These are phyloP conservation scores for Jaenimonas drosophilae DNA, from an alignment of 208 protist species.

Conservation along the genomic window DNA sequence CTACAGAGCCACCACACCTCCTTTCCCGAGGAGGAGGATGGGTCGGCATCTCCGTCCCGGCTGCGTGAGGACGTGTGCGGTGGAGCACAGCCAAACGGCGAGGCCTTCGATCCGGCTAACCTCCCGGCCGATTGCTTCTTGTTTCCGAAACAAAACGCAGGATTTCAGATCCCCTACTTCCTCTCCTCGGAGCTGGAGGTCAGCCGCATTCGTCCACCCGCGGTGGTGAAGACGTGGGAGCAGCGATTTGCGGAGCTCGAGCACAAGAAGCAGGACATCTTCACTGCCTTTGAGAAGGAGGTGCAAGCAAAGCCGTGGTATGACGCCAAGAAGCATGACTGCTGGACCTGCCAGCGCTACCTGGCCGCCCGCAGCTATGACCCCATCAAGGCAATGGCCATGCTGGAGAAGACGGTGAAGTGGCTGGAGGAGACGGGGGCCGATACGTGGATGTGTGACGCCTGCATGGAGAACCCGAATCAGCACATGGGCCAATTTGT, in stretches of 20 bases:
- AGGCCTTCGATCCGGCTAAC: no score
- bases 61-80: no score
- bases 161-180: constrained; percentile 75
- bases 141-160: constrained; percentile 55
- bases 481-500: constrained; percentile 76
- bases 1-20: no score
- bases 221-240: constrained; percentile 69
- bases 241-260: constrained; percentile 46
- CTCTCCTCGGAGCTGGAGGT: constrained; percentile 40
- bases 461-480: constrained; percentile 49
- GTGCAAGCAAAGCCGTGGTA: constrained; percentile 50
- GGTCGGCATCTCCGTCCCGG: no score
- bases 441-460: constrained; percentile 40
- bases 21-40: no score
- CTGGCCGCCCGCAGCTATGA: constrained; percentile 62
- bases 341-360: constrained; percentile 64
- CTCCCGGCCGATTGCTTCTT: constrained; percentile 59
- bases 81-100: no score
- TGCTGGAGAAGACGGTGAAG: constrained; percentile 60
- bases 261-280: constrained; percentile 18
- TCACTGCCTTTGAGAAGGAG: constrained; percentile 21
- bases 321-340: constrained; percentile 31
- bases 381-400: constrained; percentile 36
- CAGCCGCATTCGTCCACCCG: constrained; percentile 49
- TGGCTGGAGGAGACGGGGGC: constrained; percentile 54